A percentile compares a stretch with the other conserved stretches of the same genome.
Evolutionary conservation across 768 basidiomycete genomes (phyloP).

Genomic region (Lactarius quietus): DNA sequence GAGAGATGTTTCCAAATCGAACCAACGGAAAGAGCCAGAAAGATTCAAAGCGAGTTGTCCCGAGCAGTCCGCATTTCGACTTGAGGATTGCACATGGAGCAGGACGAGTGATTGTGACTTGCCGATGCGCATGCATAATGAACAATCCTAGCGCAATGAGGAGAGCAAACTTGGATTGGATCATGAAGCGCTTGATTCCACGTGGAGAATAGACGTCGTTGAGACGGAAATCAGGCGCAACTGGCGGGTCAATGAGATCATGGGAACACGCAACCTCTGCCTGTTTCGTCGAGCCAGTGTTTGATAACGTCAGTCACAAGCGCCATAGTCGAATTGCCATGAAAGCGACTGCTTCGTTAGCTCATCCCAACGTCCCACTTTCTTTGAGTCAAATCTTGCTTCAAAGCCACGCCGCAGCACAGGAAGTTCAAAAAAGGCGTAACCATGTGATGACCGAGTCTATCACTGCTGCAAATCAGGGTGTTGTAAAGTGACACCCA

Average conservation of each 20-base stretch:
- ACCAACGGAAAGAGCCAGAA: not conserved
- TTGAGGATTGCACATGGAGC: not conserved
- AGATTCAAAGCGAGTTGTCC: not conserved
- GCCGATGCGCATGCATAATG: not conserved
- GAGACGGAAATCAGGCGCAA: not conserved
- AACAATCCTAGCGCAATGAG: not conserved
- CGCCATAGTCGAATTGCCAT: not conserved
- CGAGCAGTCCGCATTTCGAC: not conserved
- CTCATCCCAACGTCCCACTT: not conserved
- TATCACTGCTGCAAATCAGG: not conserved
- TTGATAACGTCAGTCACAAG: not conserved
- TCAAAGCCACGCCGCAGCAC: not conserved
- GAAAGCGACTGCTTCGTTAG: not conserved
- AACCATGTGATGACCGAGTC: not conserved
- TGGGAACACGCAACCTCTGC: not conserved
- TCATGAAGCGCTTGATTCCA: not conserved
- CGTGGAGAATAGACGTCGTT: not conserved
- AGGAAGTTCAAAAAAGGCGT: not conserved
- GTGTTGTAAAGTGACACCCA: too few species aligned
- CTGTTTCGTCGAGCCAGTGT: not conserved
- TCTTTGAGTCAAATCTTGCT: not conserved
- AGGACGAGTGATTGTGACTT: not conserved
- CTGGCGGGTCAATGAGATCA: not conserved
- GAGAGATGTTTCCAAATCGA: not conserved
- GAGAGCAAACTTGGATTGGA: not conserved